A percentile compares a stretch with the other conserved stretches of the same genome.
Conservation (phyloP, 306 rosid genomes). For the Astragalus membranaceus region DNA sequence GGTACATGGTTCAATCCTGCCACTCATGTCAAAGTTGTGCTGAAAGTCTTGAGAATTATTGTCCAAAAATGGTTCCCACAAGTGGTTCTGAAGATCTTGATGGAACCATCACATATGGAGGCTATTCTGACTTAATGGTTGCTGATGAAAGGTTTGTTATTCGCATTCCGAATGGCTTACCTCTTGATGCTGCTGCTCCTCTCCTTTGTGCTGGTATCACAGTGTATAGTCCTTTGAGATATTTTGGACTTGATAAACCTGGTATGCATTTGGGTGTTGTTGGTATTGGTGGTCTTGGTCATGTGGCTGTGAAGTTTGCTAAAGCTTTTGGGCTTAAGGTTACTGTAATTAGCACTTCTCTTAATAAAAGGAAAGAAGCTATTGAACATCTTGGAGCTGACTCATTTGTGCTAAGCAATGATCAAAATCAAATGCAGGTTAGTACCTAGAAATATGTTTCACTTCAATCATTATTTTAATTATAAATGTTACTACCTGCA, state of each 20-base stretch:
- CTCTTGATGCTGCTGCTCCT: constrained; percentile 50
- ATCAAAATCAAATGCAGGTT: constrained; percentile 29
- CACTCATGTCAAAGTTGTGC: constrained; percentile 34
- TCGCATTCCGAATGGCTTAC: constrained; percentile 32
- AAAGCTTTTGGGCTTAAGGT: constrained; percentile 51
- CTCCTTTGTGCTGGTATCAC: constrained; percentile 59
- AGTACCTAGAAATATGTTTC: too few relatives aligned
- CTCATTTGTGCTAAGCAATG: constrained; percentile 36
- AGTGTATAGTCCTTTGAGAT: constrained; percentile 43
- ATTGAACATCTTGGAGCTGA: constrained; percentile 39
- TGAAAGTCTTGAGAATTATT: constrained; percentile 35
- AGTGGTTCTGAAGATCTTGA: constrained; percentile 22
- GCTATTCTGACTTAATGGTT: constrained; percentile 46
- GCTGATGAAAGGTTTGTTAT: constrained; percentile 34
- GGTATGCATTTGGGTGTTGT: constrained; percentile 42
- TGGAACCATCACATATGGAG: constrained; percentile 43
- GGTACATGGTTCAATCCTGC: constrained; percentile 41
- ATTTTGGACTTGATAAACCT: constrained; percentile 37
- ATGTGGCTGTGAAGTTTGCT: constrained; percentile 48
- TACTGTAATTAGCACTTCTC: constrained; percentile 48
- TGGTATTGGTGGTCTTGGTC: constrained; percentile 58
- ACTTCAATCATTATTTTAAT: too few relatives aligned
- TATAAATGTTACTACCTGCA: too few relatives aligned
- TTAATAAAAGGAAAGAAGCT: constrained; percentile 41
- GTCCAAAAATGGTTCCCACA: constrained; percentile 27